Base-by-base conservation (phyloP, 2,329 filamentous ascomycete species). In the Rhinocladiella mackenziei region DNA sequence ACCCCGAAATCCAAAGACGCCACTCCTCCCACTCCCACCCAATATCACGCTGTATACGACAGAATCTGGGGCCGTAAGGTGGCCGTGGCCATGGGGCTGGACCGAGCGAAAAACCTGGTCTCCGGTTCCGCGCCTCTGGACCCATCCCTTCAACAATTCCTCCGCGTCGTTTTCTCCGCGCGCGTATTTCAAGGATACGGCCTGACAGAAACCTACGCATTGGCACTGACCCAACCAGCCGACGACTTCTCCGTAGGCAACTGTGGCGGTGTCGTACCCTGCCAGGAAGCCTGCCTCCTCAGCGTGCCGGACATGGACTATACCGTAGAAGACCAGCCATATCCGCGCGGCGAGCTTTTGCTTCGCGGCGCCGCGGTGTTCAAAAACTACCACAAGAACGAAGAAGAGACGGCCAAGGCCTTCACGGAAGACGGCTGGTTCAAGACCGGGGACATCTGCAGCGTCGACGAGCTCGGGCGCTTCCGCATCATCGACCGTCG, bases 221-320 rank as follows among this genome's bases (percentile, higher is more conserved):
- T 84, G 20, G 80, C 78, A 15, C 75, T 83, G 9, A 77, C 80
- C 25, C 92, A 97, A 69, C 59, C 78, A 8, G 64, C 71, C 2
- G 75, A 76, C 34, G 92, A 98, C 64, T 81, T 86, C 61, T 77
- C 75, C 6, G 71, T 82, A 3, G 89, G 88, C 50, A 94, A 89
- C 67, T 91, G 91, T 56, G 92, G 92, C 39, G 80, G 77, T 4
- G 75, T 89, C 0, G 75, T 78, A 49, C 74, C 81, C 5, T 75
- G 73, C 48, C 67, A 76, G 6, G 92, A 98, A 70, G 70, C 83
- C 36, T 94, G 89, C 64, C 74, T 96, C 43, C 74, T 83, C 62
- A 94, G 89, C 39, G 85, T 94, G 5, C 89, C 91, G 1, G 91
- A 97, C 51, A 91, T 96, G 76, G 91, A 96, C 43, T 98, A 98